Base-by-base conservation (phyloP, 208 protist species). In the Leishmania tropica region DNA sequence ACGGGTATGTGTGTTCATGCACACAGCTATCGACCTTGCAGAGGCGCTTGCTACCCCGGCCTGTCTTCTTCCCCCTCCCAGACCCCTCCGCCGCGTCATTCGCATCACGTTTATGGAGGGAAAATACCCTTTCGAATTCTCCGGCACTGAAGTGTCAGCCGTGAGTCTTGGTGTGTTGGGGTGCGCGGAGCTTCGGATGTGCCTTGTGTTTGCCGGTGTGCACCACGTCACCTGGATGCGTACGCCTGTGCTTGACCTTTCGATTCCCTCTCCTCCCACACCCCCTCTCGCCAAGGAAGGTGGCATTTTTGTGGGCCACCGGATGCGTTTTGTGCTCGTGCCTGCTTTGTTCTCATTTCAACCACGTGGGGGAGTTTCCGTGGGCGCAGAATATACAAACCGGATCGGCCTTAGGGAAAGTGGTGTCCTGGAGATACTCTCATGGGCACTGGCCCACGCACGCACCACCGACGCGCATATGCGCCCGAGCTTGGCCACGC, bases 1-100 rank as follows among this genome's bases (percentile, higher is more conserved):
- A 31, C n/a, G 67, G 15, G 15, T 71, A 40, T 83, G 65, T 79
- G 47, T 56, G 75, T 72, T 42, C 76, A 80, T 8, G 17, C 37
- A 70, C 54, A 79, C 62, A 73, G 15, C 31, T 80, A 47, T 48
- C 24, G 48, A 40, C 73, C 35, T 40, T 13, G 48, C 21, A 62
- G 37, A 77, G 48, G 21, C 24, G 15, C 37, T 40, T 24, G 21
- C 35, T 42, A 42, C 73, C 28, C n/a, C n/a, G 10, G 67, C 28
- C 40, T 42, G 15, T 73, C 67, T 40, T 48, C 17, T 48, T 48
- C 40, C 67, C 10, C 67, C 67, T 48, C 67, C 51, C 51, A 17
- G 15, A 0, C 24, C 45, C n/a, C 70, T 74, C 42, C 45, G 31
- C 45, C 21, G 28, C 28, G 45, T 24, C 45, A 74, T 74, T 21